A percentile compares a stretch with the other conserved stretches of the same genome.
Evolutionary conservation across 169 alveolate species (phyloP).

Genomic region (Plasmodium chabaudi): DNA sequence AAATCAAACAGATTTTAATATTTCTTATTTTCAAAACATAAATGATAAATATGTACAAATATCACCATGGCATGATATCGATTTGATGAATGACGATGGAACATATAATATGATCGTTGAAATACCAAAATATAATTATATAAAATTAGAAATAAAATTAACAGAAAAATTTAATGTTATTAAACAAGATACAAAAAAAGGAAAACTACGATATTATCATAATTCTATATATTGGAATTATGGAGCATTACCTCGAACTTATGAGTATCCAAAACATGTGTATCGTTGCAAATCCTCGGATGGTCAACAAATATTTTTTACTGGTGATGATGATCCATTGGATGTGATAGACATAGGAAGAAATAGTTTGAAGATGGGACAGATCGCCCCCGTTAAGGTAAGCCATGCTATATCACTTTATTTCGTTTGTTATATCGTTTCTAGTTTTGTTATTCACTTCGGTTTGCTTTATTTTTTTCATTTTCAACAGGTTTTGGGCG

Average conservation of each 20-base stretch:
- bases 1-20: slow-evolving; percentile 40
- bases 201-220: slow-evolving; percentile 56
- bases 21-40: slow-evolving; percentile 36
- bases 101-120: slow-evolving; percentile 66
- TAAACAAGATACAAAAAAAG: slow-evolving; percentile 70
- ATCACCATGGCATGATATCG: slow-evolving; percentile 71
- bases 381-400: slow-evolving; percentile 69
- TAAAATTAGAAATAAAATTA: slow-evolving; percentile 54
- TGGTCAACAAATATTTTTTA: slow-evolving; percentile 15
- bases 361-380: slow-evolving; percentile 32
- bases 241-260: slow-evolving; percentile 64
- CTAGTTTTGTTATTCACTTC: background rate
- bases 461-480: background rate
- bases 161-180: slow-evolving; percentile 58
- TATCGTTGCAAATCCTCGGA: slow-evolving; percentile 3
- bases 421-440: background rate
- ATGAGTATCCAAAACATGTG: slow-evolving; percentile 62
- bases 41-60: slow-evolving; percentile 32
- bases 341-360: slow-evolving; percentile 58
- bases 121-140: slow-evolving; percentile 60
- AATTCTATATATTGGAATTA: slow-evolving; percentile 69
- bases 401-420: background rate
- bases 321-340: slow-evolving; percentile 68
- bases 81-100: slow-evolving; percentile 56
- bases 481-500: slow-evolving; percentile 22